These are phyloP conservation scores for Nemania sp. DNA, from an alignment of 2,329 filamentous ascomycete genomes.

Conservation along the genomic window DNA sequence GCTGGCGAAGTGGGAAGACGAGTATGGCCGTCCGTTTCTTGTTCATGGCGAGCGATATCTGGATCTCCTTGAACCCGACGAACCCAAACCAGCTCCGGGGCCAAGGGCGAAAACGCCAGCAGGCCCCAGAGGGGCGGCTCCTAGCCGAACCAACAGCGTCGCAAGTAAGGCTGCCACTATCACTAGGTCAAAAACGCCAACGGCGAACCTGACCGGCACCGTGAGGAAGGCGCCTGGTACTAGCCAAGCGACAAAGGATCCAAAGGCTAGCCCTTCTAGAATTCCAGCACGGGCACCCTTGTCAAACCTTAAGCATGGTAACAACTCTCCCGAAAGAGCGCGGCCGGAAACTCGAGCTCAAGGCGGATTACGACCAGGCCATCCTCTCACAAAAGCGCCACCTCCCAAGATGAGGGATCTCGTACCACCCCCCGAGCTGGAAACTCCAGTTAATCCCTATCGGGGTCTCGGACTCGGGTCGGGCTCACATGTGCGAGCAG, in stretches of 20 bases:
- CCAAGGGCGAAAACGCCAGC: constrained; percentile 77
- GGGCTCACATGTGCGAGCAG: constrained; percentile 59
- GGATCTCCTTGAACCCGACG: constrained; percentile 73
- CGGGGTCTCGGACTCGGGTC: constrained; percentile 52
- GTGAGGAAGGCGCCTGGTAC: constrained; percentile 40
- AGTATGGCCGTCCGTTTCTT: constrained; percentile 89
- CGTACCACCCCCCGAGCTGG: constrained; percentile 53
- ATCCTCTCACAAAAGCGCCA: constrained; percentile 65
- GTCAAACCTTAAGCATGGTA: constrained; percentile 68
- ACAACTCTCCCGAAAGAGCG: constrained; percentile 78
- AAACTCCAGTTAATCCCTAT: constrained; percentile 54
- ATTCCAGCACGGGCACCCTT: constrained; percentile 72
- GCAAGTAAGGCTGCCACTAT: constrained; percentile 42
- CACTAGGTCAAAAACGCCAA: constrained; percentile 59
- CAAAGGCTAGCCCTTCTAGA: constrained; percentile 63
- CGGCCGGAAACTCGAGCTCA: constrained; percentile 50
- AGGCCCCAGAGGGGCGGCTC: constrained; percentile 46
- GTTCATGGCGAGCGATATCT: constrained; percentile 92
- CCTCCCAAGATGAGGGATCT: constrained; percentile 94
- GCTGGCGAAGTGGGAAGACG: constrained; percentile 89
- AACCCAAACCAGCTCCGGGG: constrained; percentile 61
- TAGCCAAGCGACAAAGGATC: constrained; percentile 35
- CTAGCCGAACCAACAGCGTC: constrained; percentile 45
- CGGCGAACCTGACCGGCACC: constrained; percentile 42
- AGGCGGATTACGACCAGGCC: constrained; percentile 55